phyloP scores from a whole-genome alignment of 371 early-diverging fungal genomes.

The Apophysomyces ossiformis region DNA sequence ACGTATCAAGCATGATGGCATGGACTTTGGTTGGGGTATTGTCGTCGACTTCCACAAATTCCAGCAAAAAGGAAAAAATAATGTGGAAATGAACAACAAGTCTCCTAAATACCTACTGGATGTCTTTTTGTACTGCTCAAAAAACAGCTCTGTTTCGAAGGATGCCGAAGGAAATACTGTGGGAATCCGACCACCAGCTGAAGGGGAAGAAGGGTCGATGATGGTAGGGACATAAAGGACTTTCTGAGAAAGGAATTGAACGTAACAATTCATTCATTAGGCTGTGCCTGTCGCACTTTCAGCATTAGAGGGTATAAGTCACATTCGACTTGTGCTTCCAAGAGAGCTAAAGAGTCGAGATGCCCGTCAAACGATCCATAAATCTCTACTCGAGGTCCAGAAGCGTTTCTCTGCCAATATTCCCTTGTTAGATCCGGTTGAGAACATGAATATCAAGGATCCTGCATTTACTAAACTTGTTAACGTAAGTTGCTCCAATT shows the following conservation, averaged over 20 bases:
- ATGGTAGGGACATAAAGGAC: constrained; percentile 39
- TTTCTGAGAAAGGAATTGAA: not conserved
- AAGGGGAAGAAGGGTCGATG: constrained; percentile 62
- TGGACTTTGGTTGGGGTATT: constrained; percentile 96
- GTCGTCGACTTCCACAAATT: constrained; percentile 60
- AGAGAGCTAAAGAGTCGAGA: constrained; percentile 66
- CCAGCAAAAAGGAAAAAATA: constrained; percentile 31
- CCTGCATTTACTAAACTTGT: constrained; percentile 77
- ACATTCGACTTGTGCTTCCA: constrained; percentile 79
- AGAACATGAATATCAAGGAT: constrained; percentile 90
- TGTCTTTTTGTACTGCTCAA: constrained; percentile 79
- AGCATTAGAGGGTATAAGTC: constrained; percentile 75
- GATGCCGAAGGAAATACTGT: constrained; percentile 62
- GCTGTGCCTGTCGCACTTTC: constrained; percentile 82
- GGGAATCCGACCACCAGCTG: constrained; percentile 66
- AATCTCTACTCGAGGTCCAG: constrained; percentile 75
- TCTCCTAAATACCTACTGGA: constrained; percentile 76
- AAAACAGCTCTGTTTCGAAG: constrained; percentile 58
- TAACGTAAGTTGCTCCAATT: constrained; percentile 31
- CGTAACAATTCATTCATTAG: constrained; percentile 16
- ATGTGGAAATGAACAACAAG: constrained; percentile 29
- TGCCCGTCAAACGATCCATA: constrained; percentile 65
- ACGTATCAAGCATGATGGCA: constrained; percentile 62
- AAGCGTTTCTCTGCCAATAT: constrained; percentile 76
- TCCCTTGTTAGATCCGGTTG: constrained; percentile 87